Evolutionary conservation across 129 eudicot genomes (phyloP).

Genomic region (Oenanthe sinensis): DNA sequence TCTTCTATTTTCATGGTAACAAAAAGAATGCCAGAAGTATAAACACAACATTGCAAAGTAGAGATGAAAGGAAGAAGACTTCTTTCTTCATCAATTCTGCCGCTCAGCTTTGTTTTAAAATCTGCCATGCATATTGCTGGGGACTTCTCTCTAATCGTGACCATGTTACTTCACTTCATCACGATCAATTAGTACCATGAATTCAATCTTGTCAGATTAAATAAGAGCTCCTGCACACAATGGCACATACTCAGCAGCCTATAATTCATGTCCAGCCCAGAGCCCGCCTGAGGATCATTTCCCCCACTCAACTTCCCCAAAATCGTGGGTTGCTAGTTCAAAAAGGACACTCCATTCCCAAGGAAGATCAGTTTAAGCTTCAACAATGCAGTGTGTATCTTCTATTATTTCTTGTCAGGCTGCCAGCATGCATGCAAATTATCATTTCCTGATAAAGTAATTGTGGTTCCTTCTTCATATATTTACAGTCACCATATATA

Average conservation of each 20-base stretch:
- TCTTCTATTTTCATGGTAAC: constrained; percentile 2
- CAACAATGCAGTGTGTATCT: background rate
- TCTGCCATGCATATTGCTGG: background rate
- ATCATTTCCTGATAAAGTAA: constrained; percentile 60
- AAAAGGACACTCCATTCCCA: background rate
- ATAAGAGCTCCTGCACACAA: background rate
- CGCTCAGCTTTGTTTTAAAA: background rate
- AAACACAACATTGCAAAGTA: background rate
- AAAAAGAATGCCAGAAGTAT: background rate
- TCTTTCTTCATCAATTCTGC: constrained; percentile 9
- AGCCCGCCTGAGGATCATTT: background rate
- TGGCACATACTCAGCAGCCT: background rate
- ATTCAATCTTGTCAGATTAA: background rate
- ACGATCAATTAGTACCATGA: background rate
- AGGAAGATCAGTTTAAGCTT: background rate
- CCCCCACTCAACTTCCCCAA: constrained; percentile 8
- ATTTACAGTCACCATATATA: constrained; percentile 21
- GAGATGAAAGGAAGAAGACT: constrained; percentile 15
- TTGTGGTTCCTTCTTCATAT: constrained; percentile 18
- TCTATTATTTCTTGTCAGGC: constrained; percentile 68
- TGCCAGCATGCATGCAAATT: constrained; percentile 61
- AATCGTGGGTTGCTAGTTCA: background rate
- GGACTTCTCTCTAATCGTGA: background rate
- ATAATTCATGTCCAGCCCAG: background rate
- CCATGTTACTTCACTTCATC: background rate